These are phyloP conservation scores for Lichtheimia hyalospora DNA, from an alignment of 371 early-diverging fungal species.

Conservation along the genomic window DNA sequence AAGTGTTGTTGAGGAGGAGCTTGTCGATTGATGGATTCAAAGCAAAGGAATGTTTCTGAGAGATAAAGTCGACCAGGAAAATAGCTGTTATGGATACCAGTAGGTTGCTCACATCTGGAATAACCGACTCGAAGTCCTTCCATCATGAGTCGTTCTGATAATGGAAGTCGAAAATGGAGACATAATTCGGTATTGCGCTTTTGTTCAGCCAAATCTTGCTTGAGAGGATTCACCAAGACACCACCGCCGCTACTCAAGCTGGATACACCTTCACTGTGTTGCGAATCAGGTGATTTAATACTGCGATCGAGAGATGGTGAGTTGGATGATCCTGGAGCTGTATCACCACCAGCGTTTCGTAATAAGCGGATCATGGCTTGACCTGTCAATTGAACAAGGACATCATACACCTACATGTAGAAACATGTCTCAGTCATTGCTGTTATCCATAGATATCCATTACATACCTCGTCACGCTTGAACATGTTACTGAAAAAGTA, in stretches of 20 bases:
- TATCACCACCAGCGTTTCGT: constrained; percentile 70
- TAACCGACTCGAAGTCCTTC: constrained; percentile 60
- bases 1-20: constrained; percentile 43
- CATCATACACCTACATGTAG: constrained; percentile 70
- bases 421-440: neutral
- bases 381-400: constrained; percentile 85
- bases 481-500: constrained; percentile 92
- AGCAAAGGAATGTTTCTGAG: constrained; percentile 82
- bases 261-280: no score
- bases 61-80: constrained; percentile 73
- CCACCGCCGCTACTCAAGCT: constrained; percentile 2
- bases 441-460: neutral
- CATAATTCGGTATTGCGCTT: constrained; percentile 79
- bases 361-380: constrained; percentile 85
- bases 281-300: neutral
- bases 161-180: constrained; percentile 67
- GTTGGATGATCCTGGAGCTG: constrained; percentile 55
- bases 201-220: constrained; percentile 63
- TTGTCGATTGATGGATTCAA: constrained; percentile 61
- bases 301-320: constrained; percentile 1
- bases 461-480: constrained; percentile 77
- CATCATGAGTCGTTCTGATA: constrained; percentile 56
- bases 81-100: constrained; percentile 3
- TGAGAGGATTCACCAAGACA: constrained; percentile 49
- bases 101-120: constrained; percentile 6